Evolutionary conservation across 2,329 filamentous ascomycete genomes (phyloP), one percentile per base, ranked within the genome.

Genomic region (Trichophyton schoenleinii): DNA sequence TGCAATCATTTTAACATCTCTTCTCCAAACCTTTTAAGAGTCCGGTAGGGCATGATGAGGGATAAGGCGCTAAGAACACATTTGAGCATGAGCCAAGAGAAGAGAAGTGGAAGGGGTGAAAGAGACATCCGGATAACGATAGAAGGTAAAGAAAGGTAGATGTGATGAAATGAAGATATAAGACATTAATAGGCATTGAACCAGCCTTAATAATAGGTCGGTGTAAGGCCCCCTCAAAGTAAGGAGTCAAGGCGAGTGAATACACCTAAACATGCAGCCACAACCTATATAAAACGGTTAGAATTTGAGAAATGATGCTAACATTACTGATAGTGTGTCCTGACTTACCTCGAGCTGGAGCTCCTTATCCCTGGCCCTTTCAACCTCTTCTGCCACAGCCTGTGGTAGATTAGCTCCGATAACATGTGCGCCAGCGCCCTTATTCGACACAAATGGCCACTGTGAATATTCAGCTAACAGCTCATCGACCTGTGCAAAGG

Each of bases 161-260:
- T 52, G 59, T 46, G 46, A 48, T 9, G 57, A 60, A 34, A 48
- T 20, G 52, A 28, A 59, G 53, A 61, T 22, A 58, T 55, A 58
- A 31, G 60, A n/a, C 31, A 42, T 55, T 22, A 52, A 28, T 59
- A 52, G 42, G 60, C 46, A 60, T 48, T 41, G 48, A 48, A 48
- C 18, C n/a, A 20, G 44, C 44, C 25, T 9, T 22, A 60, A 59
- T 28, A 28, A 58, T 31, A 31, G 20, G 31, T 31, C 38, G 41
- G n/a, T 18, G 60, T 38, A 13, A 49, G 22, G n/a, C 41, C 61
- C 61, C 69, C 61, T 62, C 69, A 99, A 73, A 99, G 86, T 64
- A 99, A 81, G 59, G 94, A 97, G 78, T 99, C 94, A 70, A 99
- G 87, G 72, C 92, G 85, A 66, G 94, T 99, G 75, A 99, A 99